Conservation (phyloP, 148 eudicot genomes). For the Diospyros lotus region DNA sequence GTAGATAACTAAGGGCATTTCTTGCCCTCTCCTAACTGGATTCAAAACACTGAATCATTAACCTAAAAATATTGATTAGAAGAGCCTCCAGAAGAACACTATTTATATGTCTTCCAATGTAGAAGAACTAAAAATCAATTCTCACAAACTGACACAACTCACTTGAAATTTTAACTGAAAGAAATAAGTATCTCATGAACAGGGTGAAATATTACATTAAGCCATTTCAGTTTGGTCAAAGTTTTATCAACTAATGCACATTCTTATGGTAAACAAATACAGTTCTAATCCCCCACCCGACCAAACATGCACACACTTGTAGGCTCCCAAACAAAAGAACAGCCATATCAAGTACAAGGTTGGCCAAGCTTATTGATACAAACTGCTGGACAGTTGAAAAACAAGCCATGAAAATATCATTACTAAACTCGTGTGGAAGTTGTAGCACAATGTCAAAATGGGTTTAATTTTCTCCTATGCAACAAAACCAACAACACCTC, state of each 20-base stretch:
- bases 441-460: too few species aligned
- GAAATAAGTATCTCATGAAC: too few species aligned
- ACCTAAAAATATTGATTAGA: background rate
- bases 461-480: background rate
- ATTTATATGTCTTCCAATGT: background rate
- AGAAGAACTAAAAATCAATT: background rate
- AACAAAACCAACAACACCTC: background rate
- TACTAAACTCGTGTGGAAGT: too few species aligned
- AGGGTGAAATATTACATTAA: too few species aligned
- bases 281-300: too few species aligned
- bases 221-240: background rate
- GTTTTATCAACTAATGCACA: background rate
- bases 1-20: too few species aligned
- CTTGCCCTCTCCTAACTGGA: background rate
- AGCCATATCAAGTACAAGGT: background rate
- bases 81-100: background rate
- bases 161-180: background rate
- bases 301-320: too few species aligned
- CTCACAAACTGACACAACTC: background rate
- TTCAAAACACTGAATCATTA: background rate
- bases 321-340: background rate
- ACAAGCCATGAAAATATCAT: background rate
- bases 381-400: background rate
- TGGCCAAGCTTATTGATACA: background rate
- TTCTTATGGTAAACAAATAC: background rate